Conservation (phyloP, 2,329 filamentous ascomycete species). For the Botrytis fabae region DNA sequence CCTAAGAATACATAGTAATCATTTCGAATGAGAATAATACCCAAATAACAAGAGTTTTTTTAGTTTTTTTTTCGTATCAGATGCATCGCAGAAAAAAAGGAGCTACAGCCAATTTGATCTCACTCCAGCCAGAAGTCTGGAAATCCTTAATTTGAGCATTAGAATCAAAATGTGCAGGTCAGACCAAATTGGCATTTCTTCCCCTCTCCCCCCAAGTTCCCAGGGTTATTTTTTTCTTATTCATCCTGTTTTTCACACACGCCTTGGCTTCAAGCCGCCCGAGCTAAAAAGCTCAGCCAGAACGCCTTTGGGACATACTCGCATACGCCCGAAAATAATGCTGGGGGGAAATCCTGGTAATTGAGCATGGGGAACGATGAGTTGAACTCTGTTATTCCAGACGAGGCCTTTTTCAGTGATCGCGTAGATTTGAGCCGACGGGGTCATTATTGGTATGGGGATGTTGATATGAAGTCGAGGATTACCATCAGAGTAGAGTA, state of each 20-base stretch:
- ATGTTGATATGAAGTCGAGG: background rate
- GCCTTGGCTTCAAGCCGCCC: constrained; percentile 2
- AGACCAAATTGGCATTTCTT: background rate
- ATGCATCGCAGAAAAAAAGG: background rate
- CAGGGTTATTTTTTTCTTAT: background rate
- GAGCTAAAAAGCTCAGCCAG: constrained; percentile 10
- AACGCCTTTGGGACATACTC: constrained; percentile 13
- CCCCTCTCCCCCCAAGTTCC: background rate
- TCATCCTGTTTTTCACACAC: background rate
- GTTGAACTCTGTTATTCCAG: background rate
- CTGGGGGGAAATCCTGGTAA: constrained; percentile 7
- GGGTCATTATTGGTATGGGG: background rate
- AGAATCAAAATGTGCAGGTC: background rate
- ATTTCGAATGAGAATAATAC: background rate
- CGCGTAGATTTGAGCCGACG: background rate
- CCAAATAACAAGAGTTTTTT: background rate
- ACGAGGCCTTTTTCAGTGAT: background rate
- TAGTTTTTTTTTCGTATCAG: constrained; percentile 2
- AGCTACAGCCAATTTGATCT: constrained; percentile 3
- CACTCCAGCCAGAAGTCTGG: constrained; percentile 1
- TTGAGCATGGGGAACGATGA: constrained; percentile 1
- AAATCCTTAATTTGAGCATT: constrained; percentile 7
- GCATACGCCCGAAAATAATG: constrained; percentile 10
- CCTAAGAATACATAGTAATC: background rate
- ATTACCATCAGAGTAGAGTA: background rate